Base-by-base conservation (phyloP, 2,329 filamentous ascomycete species). In the Pseudogymnoascus verrucosus region DNA sequence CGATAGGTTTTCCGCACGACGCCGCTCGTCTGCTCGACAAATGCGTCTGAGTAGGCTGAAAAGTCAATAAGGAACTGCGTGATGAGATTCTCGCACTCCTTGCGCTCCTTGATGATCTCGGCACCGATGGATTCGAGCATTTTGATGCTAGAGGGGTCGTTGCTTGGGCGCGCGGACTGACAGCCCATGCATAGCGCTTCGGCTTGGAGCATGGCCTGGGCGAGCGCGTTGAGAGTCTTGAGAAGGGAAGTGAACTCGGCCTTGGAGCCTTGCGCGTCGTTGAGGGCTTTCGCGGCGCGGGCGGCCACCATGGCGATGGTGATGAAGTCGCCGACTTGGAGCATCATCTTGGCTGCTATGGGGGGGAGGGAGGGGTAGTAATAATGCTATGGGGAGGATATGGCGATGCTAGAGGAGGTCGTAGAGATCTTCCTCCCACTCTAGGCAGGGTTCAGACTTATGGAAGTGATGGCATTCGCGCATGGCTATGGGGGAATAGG, bases 91-190 rank as follows among this genome's bases (percentile, higher is more conserved):
- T 54, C 47, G 47, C 47, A 54, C 4, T 54, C 47, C 47, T 54
- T 54, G 47, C 47, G 47, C 47, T 54, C 47, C 26, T 54, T 54
- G n/a, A 34, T 54, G 4, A 54, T 54, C n/a, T 54, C 47, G 47
- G 26, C 8, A 19, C 26, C 47, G 26, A 54, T 54, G 26, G 47
- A 31, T 54, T 54, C 47, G 8, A 54, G 7, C 47, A 54, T 54
- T n/a, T 54, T 54, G 26, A 31, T 31, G 47, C 47, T 54, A 10
- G 26, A n/a, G 26, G 47, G n/a, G 47, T 54, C 26, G 2, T 54
- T 31, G 47, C 47, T 54, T 16, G 47, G 47, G 26, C 47, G 47
- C 26, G 47, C 47, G n/a, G 47, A 54, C 26, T 54, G 47, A 28
- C 47, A 54, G 26, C 47, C 47, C 47, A 54, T 54, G n/a, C 47